Evolutionary conservation across 208 protist species (phyloP).

Genomic region (Leptomonas pyrrhocoris): DNA sequence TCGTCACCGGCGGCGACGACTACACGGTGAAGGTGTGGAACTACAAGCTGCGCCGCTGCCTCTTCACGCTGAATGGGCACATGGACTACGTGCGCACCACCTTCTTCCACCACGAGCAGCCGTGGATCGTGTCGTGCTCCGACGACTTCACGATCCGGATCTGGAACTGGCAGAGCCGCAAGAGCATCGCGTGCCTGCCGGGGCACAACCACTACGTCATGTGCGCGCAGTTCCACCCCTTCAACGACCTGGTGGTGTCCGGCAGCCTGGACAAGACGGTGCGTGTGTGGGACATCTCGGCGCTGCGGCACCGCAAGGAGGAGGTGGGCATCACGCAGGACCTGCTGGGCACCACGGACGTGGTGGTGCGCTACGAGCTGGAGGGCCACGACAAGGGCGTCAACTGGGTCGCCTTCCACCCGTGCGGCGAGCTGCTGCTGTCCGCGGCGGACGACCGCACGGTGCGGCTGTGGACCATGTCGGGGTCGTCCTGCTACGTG

Average conservation of each 20-base stretch:
- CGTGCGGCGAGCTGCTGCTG: slow-evolving; percentile 92
- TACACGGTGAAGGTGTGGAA: slow-evolving; percentile 99
- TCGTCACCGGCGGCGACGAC: slow-evolving; percentile 99
- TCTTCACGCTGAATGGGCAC: slow-evolving; percentile 98
- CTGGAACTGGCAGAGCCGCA: slow-evolving; percentile 98
- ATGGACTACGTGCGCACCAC: slow-evolving; percentile 99
- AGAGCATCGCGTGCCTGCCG: slow-evolving; percentile 95
- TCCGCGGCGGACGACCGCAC: slow-evolving; percentile 98
- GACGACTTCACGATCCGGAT: slow-evolving; percentile 99
- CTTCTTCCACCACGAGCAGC: slow-evolving; percentile 96
- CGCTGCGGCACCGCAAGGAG: slow-evolving; percentile 71
- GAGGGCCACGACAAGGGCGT: slow-evolving; percentile 99
- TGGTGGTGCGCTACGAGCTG: slow-evolving; percentile 93
- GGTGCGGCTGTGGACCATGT: slow-evolving; percentile 96
- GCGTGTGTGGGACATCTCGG: slow-evolving; percentile 99
- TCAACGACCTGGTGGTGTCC: slow-evolving; percentile 95
- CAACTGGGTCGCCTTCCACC: slow-evolving; percentile 99
- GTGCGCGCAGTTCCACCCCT: slow-evolving; percentile 97
- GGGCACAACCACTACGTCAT: slow-evolving; percentile 99
- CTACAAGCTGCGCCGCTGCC: slow-evolving; percentile 98
- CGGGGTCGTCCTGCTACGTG: slow-evolving; percentile 81
- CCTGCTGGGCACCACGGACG: slow-evolving; percentile 95
- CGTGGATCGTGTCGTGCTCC: slow-evolving; percentile 98
- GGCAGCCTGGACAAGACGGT: slow-evolving; percentile 99
- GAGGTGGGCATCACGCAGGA: slow-evolving; percentile 84